phyloP scores from a whole-genome alignment of 345 rosid genomes.

The Syzygium aromaticum region DNA sequence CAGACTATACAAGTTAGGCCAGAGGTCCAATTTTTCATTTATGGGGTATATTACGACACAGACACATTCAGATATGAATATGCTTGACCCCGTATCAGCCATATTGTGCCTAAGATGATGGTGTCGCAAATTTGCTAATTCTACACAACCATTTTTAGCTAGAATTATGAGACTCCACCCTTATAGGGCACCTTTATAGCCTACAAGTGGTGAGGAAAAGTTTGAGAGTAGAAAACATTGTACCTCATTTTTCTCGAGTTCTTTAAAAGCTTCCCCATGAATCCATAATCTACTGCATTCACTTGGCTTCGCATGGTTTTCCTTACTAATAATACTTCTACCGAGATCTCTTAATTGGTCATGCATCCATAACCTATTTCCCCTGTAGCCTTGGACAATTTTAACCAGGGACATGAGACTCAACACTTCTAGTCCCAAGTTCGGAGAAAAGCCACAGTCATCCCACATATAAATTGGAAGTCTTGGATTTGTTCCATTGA shows the following conservation, averaged over 20 bases:
- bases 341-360: not conserved
- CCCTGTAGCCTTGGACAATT: not conserved
- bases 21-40: not conserved
- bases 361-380: not conserved
- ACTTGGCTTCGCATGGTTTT: not conserved
- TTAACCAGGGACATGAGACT: not conserved
- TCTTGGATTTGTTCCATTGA: not conserved
- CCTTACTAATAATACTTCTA: not conserved
- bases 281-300: not conserved
- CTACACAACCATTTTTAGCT: not conserved
- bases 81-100: not conserved
- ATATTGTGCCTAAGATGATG: not conserved
- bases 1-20: not conserved
- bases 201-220: not conserved
- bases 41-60: not conserved
- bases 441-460: not conserved
- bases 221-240: not conserved
- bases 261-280: not conserved
- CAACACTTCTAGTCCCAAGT: not conserved
- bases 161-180: not conserved
- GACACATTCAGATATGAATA: not conserved
- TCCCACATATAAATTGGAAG: slow-evolving; percentile 5
- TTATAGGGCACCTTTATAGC: not conserved
- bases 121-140: not conserved
- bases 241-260: not conserved